Percentiles rank a stretch among this genome's conserved stretches.
Evolutionary conservation across 495 filamentous ascomycete genomes (phyloP).

Genomic region (Corynascus novoguineensis): DNA sequence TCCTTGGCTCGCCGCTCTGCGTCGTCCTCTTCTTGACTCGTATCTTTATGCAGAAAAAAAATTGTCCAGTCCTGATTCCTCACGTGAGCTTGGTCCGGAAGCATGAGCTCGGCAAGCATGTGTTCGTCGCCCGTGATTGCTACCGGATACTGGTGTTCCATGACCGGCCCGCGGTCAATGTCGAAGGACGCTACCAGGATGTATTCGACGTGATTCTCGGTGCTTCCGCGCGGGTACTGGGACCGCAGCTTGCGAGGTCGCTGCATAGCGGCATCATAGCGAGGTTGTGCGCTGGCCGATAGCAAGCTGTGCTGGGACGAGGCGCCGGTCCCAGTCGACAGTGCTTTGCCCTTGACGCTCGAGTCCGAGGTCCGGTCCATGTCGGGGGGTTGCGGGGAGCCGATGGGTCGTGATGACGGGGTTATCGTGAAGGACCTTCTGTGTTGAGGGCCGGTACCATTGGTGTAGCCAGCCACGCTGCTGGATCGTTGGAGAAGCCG

Average conservation of each 20-base stretch:
- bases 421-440: slow-evolving; percentile 57
- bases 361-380: slow-evolving; percentile 48
- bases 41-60: slow-evolving; percentile 97
- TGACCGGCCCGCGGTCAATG: slow-evolving; percentile 89
- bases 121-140: slow-evolving; percentile 94
- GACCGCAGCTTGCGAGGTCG: slow-evolving; percentile 57
- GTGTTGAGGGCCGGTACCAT: slow-evolving; percentile 24
- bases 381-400: slow-evolving; percentile 50
- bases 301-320: slow-evolving; percentile 51
- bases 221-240: slow-evolving; percentile 73
- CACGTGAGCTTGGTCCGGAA: slow-evolving; percentile 94
- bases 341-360: slow-evolving; percentile 52
- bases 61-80: slow-evolving; percentile 98
- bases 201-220: slow-evolving; percentile 95
- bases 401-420: slow-evolving; percentile 47
- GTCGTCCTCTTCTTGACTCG: slow-evolving; percentile 72
- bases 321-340: slow-evolving; percentile 46
- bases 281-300: slow-evolving; percentile 38
- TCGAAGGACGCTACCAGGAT: slow-evolving; percentile 98
- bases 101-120: slow-evolving; percentile 98
- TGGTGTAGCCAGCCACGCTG: slow-evolving; percentile 13
- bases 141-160: slow-evolving; percentile 96
- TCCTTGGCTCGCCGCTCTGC: slow-evolving; percentile 47
- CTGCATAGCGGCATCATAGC: slow-evolving; percentile 37
- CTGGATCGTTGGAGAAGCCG: slow-evolving; percentile 13